Base-by-base conservation (phyloP, 2,329 filamentous ascomycete species). In the Ceratocystis harringtonii region DNA sequence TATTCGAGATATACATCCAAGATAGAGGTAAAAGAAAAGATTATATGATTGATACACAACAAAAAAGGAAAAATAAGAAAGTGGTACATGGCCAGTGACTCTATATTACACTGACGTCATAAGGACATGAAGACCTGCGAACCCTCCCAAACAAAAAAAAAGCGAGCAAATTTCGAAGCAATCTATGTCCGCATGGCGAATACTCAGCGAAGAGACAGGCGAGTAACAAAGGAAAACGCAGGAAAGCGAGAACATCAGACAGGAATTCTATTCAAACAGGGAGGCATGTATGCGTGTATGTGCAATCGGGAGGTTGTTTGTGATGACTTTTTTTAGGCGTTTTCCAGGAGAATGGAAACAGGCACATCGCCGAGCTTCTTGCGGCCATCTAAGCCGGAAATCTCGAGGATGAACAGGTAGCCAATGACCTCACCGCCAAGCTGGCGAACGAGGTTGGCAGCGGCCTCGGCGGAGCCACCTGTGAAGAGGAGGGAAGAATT, bases 381-480 rank as follows among this genome's bases (percentile, higher is more conserved):
- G 71, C 90, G 85, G 70, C 94, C 94, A 74, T 95, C 90, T 70
- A 99, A 84, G 77, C 94, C 92, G 71, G 91, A 87, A 69, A 99
- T 87, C 77, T 97, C 92, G 74, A 97, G 88, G 72, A 99, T 89
- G 80, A 99, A 99, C 69, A 96, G 79, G 77, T 89, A 97, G 71
- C 90, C 92, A 67, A 96, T 77, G 60, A 97, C 80, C n/a, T 84
- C 80, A 70, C 92, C 94, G 70, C 91, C 90, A 69, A 95, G 84
- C 76, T 95, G 85, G 75, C 86, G 81, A 71, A 97, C 89, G 67
- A 99, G 87, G 68, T 89, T 83, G 69, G 89, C 91, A 22, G 91
- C 92, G 68, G 92, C 94, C 69, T 84, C 84, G 66, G 94, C 94
- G 69, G 91, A 96, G 71, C 94, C 94, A 77, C 92, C 92, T 96